Evolutionary conservation across 2,329 filamentous ascomycete genomes (phyloP), one percentile per base, ranked within the genome.

Genomic region (Penicillium rolfsii): DNA sequence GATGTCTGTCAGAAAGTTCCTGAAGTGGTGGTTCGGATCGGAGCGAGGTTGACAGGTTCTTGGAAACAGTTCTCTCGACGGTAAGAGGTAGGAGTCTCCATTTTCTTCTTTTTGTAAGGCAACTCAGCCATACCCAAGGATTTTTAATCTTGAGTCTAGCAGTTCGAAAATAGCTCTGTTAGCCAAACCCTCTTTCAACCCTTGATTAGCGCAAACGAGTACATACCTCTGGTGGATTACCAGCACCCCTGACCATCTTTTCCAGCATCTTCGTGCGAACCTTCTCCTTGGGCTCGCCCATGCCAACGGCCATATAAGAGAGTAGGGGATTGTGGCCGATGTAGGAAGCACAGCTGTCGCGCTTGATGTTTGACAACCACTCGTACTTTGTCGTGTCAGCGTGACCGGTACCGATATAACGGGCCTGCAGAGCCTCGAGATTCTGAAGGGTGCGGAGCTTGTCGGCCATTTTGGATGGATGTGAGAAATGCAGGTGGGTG

Each of bases 401-500:
- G 78, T 97, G 93, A 26, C 95, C 95, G 4, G 95, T 98, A 69
- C 95, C 95, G 72, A 99, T 85, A 82, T 95, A 97, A 73, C 96
- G 96, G 73, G 93, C 89, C 80, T 99, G 95, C 19, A 98, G 90
- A 66, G 93, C 89, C 80, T 99, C 95, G 74, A 99, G 93, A 78
- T 99, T 95, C 80, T 99, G 95, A 71, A 97, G 91, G 9, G 92
- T 95, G 75, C 95, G 93, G 67, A 99, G 90, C 81, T 99, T 99
- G 82, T 99, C 95, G 79, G 95, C 95, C 95, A 82, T 81, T 68
- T 61, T 77, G 58, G 8, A 7, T 22, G 38, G 36, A 38, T 60
- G 19, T 36, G 14, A 19, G 22, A 19, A 3, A 12, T 38, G 8
- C 4, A 22, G 12, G 19, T 40, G 43, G 35, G 52, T 45, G 49